Evolutionary conservation across 1,284 basidiomycete genomes (phyloP).

Genomic region (Tremellales sp.): DNA sequence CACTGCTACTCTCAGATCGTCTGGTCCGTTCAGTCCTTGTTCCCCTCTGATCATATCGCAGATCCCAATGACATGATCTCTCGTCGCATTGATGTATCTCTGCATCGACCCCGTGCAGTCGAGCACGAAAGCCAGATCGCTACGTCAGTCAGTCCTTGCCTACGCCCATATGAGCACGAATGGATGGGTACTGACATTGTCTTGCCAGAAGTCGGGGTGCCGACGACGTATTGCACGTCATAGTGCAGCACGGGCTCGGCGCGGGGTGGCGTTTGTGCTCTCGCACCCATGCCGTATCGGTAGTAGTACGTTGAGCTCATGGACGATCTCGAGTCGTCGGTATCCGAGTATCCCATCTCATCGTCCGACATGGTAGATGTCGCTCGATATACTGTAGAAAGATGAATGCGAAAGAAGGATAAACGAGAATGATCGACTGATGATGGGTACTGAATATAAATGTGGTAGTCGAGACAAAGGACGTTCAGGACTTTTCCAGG

Average conservation of each 20-base stretch:
- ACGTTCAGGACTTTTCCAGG: too few species aligned
- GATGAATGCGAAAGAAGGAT: too few species aligned
- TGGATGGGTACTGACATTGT: constrained; percentile 35
- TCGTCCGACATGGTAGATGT: too few species aligned
- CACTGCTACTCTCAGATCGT: constrained; percentile 85
- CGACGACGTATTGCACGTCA: constrained; percentile 33
- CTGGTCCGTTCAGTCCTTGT: constrained; percentile 75
- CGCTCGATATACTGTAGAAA: too few species aligned
- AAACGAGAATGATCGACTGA: too few species aligned
- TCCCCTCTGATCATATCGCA: constrained; percentile 94
- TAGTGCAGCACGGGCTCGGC: constrained; percentile 32
- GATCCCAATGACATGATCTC: constrained; percentile 95
- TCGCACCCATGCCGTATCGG: constrained; percentile 11
- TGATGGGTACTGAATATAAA: too few species aligned
- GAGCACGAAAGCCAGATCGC: constrained; percentile 82
- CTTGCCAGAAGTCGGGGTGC: constrained; percentile 29
- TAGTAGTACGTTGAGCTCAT: constrained; percentile 26
- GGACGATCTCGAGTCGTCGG: too few species aligned
- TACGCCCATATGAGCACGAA: not conserved
- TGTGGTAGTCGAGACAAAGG: too few species aligned
- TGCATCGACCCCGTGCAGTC: constrained; percentile 75
- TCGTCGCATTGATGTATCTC: constrained; percentile 61
- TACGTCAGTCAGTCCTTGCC: constrained; percentile 44
- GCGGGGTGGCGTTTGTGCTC: constrained; percentile 17
- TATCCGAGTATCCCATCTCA: too few species aligned